Evolutionary conservation across 1,284 basidiomycete genomes (phyloP).

Genomic region (Mrakiaceae sp.): DNA sequence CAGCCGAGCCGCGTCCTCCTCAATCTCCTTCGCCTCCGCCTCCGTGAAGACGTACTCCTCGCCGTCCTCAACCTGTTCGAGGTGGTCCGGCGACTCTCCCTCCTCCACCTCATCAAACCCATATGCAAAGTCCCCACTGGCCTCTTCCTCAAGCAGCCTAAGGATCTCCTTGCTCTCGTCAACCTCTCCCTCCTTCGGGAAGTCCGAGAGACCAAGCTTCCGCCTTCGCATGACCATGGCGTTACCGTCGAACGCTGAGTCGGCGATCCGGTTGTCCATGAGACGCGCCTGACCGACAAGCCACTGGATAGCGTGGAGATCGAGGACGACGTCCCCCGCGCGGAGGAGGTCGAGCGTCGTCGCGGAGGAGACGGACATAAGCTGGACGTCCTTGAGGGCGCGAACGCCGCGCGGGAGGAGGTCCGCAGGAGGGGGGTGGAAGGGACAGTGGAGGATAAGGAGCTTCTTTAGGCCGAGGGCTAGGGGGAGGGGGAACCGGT

Average conservation of each 20-base stretch:
- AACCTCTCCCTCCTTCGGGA: slow-evolving; percentile 15
- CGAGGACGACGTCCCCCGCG: slow-evolving; percentile 10
- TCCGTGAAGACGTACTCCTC: background rate
- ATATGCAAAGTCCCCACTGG: background rate
- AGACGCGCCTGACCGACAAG: slow-evolving; percentile 9
- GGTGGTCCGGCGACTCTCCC: background rate
- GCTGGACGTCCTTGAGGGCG: background rate
- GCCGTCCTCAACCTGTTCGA: background rate
- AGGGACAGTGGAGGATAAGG: slow-evolving; percentile 31
- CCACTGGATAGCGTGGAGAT: slow-evolving; percentile 12
- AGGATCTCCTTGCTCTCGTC: slow-evolving; percentile 15
- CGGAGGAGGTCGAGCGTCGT: slow-evolving; percentile 9
- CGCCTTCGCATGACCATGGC: slow-evolving; percentile 17
- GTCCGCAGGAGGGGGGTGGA: slow-evolving; percentile 7
- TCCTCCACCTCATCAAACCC: background rate
- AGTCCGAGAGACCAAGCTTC: slow-evolving; percentile 11
- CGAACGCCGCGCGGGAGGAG: slow-evolving; percentile 1
- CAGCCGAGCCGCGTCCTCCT: background rate
- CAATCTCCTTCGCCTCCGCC: background rate
- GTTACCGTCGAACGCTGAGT: slow-evolving; percentile 8
- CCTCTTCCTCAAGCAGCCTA: slow-evolving; percentile 2
- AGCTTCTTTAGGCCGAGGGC: background rate
- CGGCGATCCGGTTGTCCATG: background rate
- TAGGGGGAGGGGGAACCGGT: background rate
- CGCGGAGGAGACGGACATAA: slow-evolving; percentile 13